These are phyloP conservation scores for Citrullus amarus DNA, from an alignment of 306 rosid genomes.

Conservation along the genomic window DNA sequence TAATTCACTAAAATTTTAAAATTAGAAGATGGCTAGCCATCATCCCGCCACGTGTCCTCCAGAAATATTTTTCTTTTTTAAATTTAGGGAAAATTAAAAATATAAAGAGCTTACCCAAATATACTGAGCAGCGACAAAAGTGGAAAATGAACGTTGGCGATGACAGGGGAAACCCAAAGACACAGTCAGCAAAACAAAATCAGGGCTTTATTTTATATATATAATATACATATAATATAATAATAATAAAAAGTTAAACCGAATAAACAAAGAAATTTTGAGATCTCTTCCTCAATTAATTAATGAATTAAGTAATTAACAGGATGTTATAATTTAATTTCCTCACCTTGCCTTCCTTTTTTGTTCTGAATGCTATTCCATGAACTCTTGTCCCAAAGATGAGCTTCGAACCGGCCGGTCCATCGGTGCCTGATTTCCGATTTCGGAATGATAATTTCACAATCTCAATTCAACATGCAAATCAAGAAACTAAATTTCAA, in stretches of 20 bases:
- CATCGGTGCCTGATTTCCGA: conserved; percentile 59
- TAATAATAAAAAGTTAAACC: not conserved
- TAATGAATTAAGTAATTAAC: not conserved
- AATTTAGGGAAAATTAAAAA: not conserved
- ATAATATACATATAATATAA: not conserved
- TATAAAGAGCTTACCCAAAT: conserved; percentile 59
- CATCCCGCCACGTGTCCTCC: conserved; percentile 1
- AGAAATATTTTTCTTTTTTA: not conserved
- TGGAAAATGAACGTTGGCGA: conserved; percentile 41
- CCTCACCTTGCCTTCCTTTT: conserved; percentile 84
- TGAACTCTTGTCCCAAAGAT: conserved; percentile 85
- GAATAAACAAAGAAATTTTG: not conserved
- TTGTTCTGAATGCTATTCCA: conserved; percentile 84
- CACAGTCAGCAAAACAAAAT: conserved; percentile 38
- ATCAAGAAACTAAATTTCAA: conserved; percentile 1
- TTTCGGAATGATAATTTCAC: not conserved
- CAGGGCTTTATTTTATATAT: not conserved
- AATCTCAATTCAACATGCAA: conserved; percentile 40
- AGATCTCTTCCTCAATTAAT: not conserved
- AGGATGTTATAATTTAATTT: not conserved
- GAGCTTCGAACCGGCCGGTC: conserved; percentile 98
- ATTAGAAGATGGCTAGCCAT: not conserved
- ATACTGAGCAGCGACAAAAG: conserved; percentile 63
- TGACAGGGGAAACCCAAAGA: conserved; percentile 34
- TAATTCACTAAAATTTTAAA: not conserved